Conservation (phyloP, 164 flowering plant genomes). For the Magnolia kwangsiensis region DNA sequence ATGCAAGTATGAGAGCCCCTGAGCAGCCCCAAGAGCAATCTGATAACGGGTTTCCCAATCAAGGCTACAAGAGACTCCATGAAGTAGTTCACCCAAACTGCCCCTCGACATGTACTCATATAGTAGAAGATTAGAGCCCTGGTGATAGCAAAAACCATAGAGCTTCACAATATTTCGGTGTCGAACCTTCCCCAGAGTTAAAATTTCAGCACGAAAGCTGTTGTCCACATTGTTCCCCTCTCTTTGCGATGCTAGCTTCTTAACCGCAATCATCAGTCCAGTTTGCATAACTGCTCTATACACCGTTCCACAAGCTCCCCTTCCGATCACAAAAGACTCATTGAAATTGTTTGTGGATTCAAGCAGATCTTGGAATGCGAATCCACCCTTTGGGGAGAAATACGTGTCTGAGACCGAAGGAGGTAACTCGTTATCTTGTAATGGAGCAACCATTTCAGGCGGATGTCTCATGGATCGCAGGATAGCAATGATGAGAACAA, state of each 20-base stretch:
- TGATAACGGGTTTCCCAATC: constrained; percentile 56
- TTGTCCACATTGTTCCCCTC: constrained; percentile 31
- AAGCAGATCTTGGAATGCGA: constrained; percentile 28
- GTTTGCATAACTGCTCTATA: constrained; percentile 43
- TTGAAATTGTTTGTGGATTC: constrained; percentile 28
- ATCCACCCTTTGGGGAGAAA: constrained; percentile 7
- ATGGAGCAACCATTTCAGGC: constrained; percentile 16
- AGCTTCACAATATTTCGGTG: constrained; percentile 61
- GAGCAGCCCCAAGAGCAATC: constrained; percentile 51
- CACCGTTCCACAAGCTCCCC: constrained; percentile 57
- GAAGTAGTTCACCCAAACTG: constrained; percentile 49
- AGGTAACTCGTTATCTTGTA: constrained; percentile 10
- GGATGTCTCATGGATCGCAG: not conserved
- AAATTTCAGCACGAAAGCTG: constrained; percentile 47
- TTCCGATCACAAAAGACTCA: constrained; percentile 36
- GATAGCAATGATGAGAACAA: constrained; percentile 3
- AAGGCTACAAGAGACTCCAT: constrained; percentile 34
- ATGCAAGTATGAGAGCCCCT: constrained; percentile 56
- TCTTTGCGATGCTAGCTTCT: constrained; percentile 32
- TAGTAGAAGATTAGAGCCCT: constrained; percentile 44
- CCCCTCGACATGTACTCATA: constrained; percentile 65
- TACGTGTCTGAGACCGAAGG: not conserved
- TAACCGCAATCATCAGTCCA: constrained; percentile 58
- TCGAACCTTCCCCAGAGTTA: constrained; percentile 48
- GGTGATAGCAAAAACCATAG: constrained; percentile 54